These are phyloP conservation scores for Aureobasidium sp. DNA, from an alignment of 2,329 filamentous ascomycete genomes.

Conservation along the genomic window DNA sequence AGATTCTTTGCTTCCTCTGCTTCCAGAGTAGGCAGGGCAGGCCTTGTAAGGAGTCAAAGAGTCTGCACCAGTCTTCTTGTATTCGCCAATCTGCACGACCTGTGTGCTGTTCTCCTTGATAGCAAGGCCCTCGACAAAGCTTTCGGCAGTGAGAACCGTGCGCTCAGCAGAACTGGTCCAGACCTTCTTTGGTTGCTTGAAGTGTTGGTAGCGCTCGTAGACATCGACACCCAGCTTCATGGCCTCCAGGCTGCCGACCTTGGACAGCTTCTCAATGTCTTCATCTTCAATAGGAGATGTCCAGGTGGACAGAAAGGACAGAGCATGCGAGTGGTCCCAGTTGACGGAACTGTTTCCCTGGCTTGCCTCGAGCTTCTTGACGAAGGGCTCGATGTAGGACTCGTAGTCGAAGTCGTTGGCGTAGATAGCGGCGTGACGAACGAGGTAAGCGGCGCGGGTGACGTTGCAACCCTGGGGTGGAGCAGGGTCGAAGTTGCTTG, in stretches of 20 bases:
- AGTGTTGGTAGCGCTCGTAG: conserved; percentile 50
- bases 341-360: conserved; percentile 48
- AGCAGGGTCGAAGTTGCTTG: conserved; percentile 35
- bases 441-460: conserved; percentile 42
- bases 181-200: conserved; percentile 48
- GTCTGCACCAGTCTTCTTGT: conserved; percentile 51
- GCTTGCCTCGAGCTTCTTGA: conserved; percentile 45
- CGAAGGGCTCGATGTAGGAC: conserved; percentile 45
- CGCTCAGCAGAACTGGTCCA: conserved; percentile 60
- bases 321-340: conserved; percentile 49
- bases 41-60: conserved; percentile 58
- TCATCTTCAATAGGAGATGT: conserved; percentile 49
- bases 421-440: conserved; percentile 46
- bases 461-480: conserved; percentile 47
- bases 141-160: conserved; percentile 52
- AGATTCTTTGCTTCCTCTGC: conserved; percentile 48
- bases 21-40: conserved; percentile 56
- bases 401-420: conserved; percentile 49
- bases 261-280: conserved; percentile 54
- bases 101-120: conserved; percentile 47
- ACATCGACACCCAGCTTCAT: conserved; percentile 53
- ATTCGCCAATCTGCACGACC: conserved; percentile 51
- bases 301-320: conserved; percentile 54
- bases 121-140: conserved; percentile 52
- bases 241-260: conserved; percentile 55